phyloP scores from a whole-genome alignment of 1,139 yeast species.

The Suhomyces kunorum region DNA sequence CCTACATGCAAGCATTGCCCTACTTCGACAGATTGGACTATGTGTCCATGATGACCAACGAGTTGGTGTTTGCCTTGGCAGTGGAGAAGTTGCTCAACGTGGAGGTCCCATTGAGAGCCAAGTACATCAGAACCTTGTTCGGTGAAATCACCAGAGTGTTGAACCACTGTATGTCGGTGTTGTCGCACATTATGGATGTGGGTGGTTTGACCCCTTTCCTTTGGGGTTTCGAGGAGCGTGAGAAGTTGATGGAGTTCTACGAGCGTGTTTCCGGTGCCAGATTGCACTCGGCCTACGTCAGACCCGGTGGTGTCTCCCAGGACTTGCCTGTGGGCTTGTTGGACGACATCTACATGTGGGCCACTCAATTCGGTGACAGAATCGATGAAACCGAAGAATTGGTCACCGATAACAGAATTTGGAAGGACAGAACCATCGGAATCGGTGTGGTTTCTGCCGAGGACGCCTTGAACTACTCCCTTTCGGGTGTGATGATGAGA shows the following conservation, averaged over 20 bases:
- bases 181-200: conserved; percentile 92
- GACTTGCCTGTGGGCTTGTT: conserved; percentile 84
- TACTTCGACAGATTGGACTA: conserved; percentile 88
- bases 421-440: conserved; percentile 85
- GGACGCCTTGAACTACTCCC: conserved; percentile 79
- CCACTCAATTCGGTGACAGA: conserved; percentile 93
- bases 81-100: conserved; percentile 83
- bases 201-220: conserved; percentile 92
- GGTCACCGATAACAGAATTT: conserved; percentile 86
- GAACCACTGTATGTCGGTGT: conserved; percentile 85
- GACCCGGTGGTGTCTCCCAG: conserved; percentile 93
- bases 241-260: conserved; percentile 89
- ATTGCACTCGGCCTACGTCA: conserved; percentile 81
- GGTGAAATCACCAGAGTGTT: conserved; percentile 85
- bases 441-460: conserved; percentile 84
- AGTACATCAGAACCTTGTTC: conserved; percentile 82
- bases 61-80: conserved; percentile 80
- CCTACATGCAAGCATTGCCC: conserved; percentile 84
- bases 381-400: conserved; percentile 88
- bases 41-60: conserved; percentile 92
- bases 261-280: conserved; percentile 92
- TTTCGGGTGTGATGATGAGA: conserved; percentile 88
- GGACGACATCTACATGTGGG: conserved; percentile 95
- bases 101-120: conserved; percentile 82
- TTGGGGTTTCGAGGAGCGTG: conserved; percentile 96